Percentiles rank a stretch among this genome's conserved stretches.
phyloP scores from a whole-genome alignment of 2,329 filamentous ascomycete species.

The Alternaria sp. region DNA sequence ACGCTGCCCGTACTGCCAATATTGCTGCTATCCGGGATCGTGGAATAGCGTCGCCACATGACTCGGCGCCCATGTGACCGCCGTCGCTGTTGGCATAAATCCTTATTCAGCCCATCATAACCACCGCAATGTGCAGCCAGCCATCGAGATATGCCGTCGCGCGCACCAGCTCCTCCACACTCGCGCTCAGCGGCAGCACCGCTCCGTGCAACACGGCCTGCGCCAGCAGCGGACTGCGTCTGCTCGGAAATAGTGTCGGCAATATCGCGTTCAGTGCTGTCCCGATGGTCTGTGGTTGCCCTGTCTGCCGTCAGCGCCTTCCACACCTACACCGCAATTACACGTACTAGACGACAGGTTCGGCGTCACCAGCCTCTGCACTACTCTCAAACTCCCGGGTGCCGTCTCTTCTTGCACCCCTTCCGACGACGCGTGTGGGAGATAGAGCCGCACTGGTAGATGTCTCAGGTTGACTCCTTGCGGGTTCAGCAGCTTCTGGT shows the following conservation, averaged over 20 bases:
- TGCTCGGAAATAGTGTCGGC: constrained; percentile 84
- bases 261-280: constrained; percentile 76
- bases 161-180: constrained; percentile 80
- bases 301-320: constrained; percentile 31
- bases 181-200: constrained; percentile 77
- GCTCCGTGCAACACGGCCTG: constrained; percentile 86
- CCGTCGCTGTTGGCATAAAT: not conserved
- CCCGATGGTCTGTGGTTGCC: constrained; percentile 73
- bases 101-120: constrained; percentile 64
- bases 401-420: constrained; percentile 26
- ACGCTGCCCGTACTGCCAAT: constrained; percentile 3
- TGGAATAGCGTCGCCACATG: constrained; percentile 7
- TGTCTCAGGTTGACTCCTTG: constrained; percentile 72
- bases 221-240: constrained; percentile 81
- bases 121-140: constrained; percentile 83
- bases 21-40: not conserved
- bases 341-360: constrained; percentile 48
- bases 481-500: constrained; percentile 76
- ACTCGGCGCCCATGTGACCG: not conserved
- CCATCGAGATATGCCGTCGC: constrained; percentile 90
- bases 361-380: constrained; percentile 75
- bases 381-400: constrained; percentile 54
- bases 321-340: not conserved
- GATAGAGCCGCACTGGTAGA: constrained; percentile 87
- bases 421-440: constrained; percentile 60